Base-by-base conservation (phyloP, 352 stramenopile species). In the Thalassiosira livingstoniorum region DNA sequence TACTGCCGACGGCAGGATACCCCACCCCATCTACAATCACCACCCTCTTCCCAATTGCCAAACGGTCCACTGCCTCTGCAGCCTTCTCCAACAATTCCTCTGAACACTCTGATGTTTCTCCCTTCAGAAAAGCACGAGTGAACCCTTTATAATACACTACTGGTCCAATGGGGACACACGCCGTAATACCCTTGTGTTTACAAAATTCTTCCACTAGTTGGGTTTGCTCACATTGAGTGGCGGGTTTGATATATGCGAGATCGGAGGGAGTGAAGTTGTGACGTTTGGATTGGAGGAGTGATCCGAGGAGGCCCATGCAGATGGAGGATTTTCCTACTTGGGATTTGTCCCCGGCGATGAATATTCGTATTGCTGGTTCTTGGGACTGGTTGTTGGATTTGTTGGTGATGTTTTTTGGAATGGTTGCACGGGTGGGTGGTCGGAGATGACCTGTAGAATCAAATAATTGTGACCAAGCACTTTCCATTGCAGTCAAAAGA, bases 181-280 rank as follows among this genome's bases (percentile, higher is more conserved):
- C 96, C 4, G 87, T 69, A 68, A 99, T 96, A 13, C 95, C 96
- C 29, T 96, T 85, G 21, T 92, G 82, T 23, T 96, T 90, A 82
- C 97, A 99, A 87, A 97, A 99, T 47, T 94, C 92, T 74, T 95
- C 90, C 45, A 99, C 94, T 23, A 98, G 86, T 87, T 99, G 97
- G 18, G 94, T 92, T 83, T 94, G 90, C 87, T 99, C 97, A 81
- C 96, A 98, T 90, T 99, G 97, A 23, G 97, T 99, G 21, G 96
- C 97, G 1, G 97, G 97, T 87, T 99, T 99, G 76, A 99, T 99
- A 91, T 99, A 99, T 27, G 93, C 97, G 39, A 99, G 84, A 29
- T 82, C 71, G 21, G 73, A 71, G 0, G 96, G 78, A 1, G 60
- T 25, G 79, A 92, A 94, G 21, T 80, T 72, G n/a, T n/a, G n/a